Evolutionary conservation across 225 moss, liverwort and hornwort genomes (phyloP).

Genomic region (Takakia lepidozioides): DNA sequence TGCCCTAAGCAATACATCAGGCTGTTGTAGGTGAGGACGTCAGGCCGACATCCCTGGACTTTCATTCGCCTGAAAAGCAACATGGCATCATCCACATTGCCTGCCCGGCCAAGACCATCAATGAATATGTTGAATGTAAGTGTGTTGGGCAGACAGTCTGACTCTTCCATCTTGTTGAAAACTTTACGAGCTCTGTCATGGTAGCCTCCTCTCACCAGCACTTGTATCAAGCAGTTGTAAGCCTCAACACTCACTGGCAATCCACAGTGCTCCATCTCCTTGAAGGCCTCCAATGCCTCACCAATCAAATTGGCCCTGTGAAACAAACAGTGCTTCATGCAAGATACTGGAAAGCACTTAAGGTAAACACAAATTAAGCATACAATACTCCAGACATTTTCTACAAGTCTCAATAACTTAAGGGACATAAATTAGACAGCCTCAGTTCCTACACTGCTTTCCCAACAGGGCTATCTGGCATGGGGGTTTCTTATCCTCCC

Average conservation of each 20-base stretch:
- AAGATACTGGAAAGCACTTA: no score
- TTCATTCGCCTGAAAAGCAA: conserved; percentile 6
- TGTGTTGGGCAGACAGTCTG: conserved; percentile 1
- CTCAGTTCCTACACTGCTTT: no score
- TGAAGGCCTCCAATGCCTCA: conserved; percentile 10
- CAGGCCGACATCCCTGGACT: background rate
- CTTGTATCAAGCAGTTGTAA: conserved; percentile 6
- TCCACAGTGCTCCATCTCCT: conserved; percentile 8
- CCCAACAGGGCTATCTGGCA: no score
- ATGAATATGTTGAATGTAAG: conserved; percentile 4
- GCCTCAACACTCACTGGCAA: conserved; percentile 7
- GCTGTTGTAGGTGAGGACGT: conserved; percentile 8
- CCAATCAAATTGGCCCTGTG: conserved; percentile 12
- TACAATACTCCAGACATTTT: no score
- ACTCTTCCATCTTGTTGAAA: conserved; percentile 1
- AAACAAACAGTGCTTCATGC: no score
- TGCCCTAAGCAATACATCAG: conserved; percentile 7
- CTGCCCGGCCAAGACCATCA: conserved; percentile 10
- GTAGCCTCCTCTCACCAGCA: conserved; percentile 9
- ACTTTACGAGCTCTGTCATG: conserved; percentile 8
- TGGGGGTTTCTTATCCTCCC: no score
- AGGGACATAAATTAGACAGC: no score
- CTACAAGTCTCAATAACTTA: no score
- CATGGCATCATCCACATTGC: conserved; percentile 6
- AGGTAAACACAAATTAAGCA: no score